A percentile compares a stretch with the other conserved stretches of the same genome.
Evolutionary conservation across 169 alveolate species (phyloP).

Genomic region (Plasmodium billcollinsi): DNA sequence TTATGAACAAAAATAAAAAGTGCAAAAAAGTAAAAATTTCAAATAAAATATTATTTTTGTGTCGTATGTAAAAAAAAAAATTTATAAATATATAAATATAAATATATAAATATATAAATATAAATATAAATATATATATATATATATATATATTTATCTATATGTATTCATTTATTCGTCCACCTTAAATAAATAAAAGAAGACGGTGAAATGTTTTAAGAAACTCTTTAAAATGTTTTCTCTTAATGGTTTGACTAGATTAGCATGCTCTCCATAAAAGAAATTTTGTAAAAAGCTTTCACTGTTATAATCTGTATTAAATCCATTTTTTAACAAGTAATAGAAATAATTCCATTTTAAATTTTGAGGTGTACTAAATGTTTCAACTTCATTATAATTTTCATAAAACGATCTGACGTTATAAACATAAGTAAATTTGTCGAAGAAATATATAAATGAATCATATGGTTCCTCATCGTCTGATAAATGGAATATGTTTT

Average conservation of each 20-base stretch:
- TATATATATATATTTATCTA: not conserved
- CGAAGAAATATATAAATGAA: conserved; percentile 48
- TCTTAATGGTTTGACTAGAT: conserved; percentile 16
- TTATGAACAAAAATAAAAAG: too few species aligned
- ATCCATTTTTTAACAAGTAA: conserved; percentile 39
- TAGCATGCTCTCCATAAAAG: conserved; percentile 34
- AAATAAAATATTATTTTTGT: too few species aligned
- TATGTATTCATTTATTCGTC: not conserved
- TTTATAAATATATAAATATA: not conserved
- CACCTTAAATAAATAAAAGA: conserved; percentile 50
- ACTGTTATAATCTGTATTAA: conserved; percentile 26
- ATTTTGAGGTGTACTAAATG: conserved; percentile 50
- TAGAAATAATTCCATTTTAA: conserved; percentile 62
- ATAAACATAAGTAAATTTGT: conserved; percentile 56
- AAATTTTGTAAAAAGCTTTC: conserved; percentile 36
- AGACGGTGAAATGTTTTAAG: conserved; percentile 30
- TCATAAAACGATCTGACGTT: conserved; percentile 9
- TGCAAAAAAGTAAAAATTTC: too few species aligned
- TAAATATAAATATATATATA: not conserved
- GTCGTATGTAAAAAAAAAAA: not conserved
- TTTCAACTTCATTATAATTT: conserved; percentile 1
- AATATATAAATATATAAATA: not conserved
- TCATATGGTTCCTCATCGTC: conserved; percentile 12
- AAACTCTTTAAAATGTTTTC: conserved; percentile 18
- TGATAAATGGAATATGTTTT: not conserved